Percentiles rank a stretch among this genome's conserved stretches.
phyloP scores from a whole-genome alignment of 2,329 filamentous ascomycete species.

The Penicillium sp. region DNA sequence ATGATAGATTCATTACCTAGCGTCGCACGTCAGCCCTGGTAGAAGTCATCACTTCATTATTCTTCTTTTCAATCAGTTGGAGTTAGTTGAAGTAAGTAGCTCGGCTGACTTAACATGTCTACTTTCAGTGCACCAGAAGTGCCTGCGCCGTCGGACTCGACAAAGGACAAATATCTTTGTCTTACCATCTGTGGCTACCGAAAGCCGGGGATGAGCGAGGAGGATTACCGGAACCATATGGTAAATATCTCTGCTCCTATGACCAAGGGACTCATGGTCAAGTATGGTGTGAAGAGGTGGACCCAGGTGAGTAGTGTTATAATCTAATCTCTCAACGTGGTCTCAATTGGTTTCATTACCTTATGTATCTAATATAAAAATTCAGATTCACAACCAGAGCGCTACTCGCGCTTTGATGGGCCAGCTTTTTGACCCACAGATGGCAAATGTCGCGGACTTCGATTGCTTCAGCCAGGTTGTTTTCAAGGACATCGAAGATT shows the following conservation, averaged over 20 bases:
- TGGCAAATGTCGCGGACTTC: constrained; percentile 50
- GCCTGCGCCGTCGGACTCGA: background rate
- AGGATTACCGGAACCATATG: constrained; percentile 51
- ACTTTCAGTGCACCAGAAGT: background rate
- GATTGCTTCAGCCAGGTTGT: constrained; percentile 53
- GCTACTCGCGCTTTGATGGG: constrained; percentile 35
- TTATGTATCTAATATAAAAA: background rate
- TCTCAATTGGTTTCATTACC: no score
- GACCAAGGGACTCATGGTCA: constrained; percentile 50
- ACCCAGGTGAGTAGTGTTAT: constrained; percentile 36
- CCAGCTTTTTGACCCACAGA: constrained; percentile 46
- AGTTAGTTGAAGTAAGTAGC: background rate
- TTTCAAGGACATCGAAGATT: constrained; percentile 47
- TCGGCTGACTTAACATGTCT: background rate
- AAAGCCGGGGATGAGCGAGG: constrained; percentile 49
- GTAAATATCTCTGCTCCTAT: constrained; percentile 47
- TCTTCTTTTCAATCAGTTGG: background rate
- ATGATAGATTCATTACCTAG: no score
- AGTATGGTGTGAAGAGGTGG: constrained; percentile 51
- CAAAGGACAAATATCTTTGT: constrained; percentile 33
- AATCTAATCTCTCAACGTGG: no score
- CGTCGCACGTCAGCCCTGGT: no score
- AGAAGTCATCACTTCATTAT: no score
- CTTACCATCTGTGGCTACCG: constrained; percentile 52
- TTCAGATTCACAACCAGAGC: constrained; percentile 31